Base-by-base conservation (phyloP, 2,329 filamentous ascomycete genomes). In the Fusarium falciforme region DNA sequence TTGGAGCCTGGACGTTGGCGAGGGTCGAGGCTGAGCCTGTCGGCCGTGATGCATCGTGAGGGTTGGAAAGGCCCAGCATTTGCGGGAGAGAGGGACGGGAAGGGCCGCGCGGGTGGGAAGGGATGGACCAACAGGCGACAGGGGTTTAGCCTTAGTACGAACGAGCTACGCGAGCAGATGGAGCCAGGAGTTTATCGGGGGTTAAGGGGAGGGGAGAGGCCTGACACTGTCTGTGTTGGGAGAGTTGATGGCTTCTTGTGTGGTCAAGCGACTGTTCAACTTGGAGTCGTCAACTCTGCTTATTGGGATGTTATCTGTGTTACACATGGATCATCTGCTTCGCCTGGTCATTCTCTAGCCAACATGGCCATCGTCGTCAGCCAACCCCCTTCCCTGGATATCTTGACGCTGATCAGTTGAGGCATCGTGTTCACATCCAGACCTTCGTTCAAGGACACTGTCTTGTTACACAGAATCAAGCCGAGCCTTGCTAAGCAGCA, bases 61-160 rank as follows among this genome's bases (percentile, higher is more conserved):
- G 49, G 33, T 42, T 42, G 25, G 47, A 69, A 49, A 42, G 38
- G 25, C 27, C 25, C 47, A 63, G 49, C 38, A 42, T 49, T 72
- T 61, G 33, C 22, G 47, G 58, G 52, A 61, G 44, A 73, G 57
- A 73, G 64, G 71, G 71, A 66, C 71, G 71, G 71, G 71, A 74
- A 74, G 71, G 71, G 71, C 71, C 71, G 71, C 71, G 40, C 71
- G 60, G 71, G 68, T 57, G 68, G 60, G 61, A 58, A 73, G 61
- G 64, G 64, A 68, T 68, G 57, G 64, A 70, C 61, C 71, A 70
- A 74, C 70, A 63, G 52, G 10, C 16, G 52, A 74, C 71, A 73
- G 52, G 71, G 71, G 40, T 71, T 49, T 29, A 31, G 54, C 17
- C 31, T 59, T 66, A 61, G 71, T 17, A 58, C 54, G 25, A 25